These are phyloP conservation scores for Aspergillus candidus DNA, from an alignment of 2,329 filamentous ascomycete genomes.

Conservation along the genomic window DNA sequence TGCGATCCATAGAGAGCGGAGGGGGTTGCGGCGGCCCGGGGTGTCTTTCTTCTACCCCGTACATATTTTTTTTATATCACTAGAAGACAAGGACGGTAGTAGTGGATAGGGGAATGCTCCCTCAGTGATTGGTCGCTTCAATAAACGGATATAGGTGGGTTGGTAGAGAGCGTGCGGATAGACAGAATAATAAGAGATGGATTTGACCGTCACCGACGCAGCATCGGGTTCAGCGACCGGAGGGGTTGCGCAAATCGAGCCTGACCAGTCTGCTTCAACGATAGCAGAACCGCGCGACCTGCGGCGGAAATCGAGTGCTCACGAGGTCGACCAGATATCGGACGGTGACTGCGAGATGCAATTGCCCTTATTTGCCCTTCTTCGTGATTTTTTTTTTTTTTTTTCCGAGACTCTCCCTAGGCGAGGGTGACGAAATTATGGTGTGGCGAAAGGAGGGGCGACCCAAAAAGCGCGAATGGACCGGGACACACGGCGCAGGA, in stretches of 20 bases:
- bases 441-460: constrained; percentile 12
- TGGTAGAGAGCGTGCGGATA: constrained; percentile 1
- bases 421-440: constrained; percentile 2
- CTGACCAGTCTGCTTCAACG: too few relatives aligned
- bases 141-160: too few relatives aligned
- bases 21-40: constrained; percentile 30
- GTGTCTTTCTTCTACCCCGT: constrained; percentile 34
- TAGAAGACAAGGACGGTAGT: constrained; percentile 19
- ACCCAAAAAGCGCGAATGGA: too few relatives aligned
- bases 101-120: constrained; percentile 7
- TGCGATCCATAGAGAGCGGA: constrained; percentile 37
- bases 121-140: constrained; percentile 1
- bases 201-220: not conserved
- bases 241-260: too few relatives aligned
- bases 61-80: constrained; percentile 30
- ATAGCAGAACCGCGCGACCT: too few relatives aligned
- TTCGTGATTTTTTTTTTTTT: constrained; percentile 7
- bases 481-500: too few relatives aligned
- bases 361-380: too few relatives aligned
- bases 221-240: too few relatives aligned
- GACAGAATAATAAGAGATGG: not conserved
- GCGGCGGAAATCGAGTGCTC: not conserved
- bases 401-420: not conserved
- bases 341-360: constrained; percentile 5
- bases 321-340: not conserved